phyloP scores from a whole-genome alignment of 2,329 filamentous ascomycete species.

The Rutstroemia sydowiana region DNA sequence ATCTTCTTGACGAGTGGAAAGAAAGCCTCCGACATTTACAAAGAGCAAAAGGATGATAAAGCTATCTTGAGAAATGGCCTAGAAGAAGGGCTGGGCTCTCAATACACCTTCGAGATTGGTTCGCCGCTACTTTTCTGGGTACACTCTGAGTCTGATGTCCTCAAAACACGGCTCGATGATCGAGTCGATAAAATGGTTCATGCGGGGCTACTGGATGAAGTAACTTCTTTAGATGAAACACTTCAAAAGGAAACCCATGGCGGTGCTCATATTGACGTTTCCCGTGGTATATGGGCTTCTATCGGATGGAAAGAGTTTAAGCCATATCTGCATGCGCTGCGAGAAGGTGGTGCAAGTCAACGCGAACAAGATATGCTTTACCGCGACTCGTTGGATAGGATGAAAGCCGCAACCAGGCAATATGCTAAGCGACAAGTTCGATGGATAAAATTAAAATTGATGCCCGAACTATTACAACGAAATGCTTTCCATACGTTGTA shows the following conservation, averaged over 20 bases:
- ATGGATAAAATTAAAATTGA: slow-evolving; percentile 81
- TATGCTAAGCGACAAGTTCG: slow-evolving; percentile 79
- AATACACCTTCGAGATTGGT: not conserved
- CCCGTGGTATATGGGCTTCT: slow-evolving; percentile 87
- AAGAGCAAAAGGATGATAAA: slow-evolving; percentile 55
- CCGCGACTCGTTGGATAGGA: slow-evolving; percentile 58
- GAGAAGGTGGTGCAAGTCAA: slow-evolving; percentile 24
- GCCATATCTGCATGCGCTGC: slow-evolving; percentile 52
- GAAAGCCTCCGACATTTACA: slow-evolving; percentile 79
- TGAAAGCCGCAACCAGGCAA: slow-evolving; percentile 75
- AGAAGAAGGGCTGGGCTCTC: not conserved
- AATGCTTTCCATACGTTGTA: slow-evolving; percentile 55
- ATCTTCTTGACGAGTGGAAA: slow-evolving; percentile 80
- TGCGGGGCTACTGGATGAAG: slow-evolving; percentile 56
- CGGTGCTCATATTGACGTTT: slow-evolving; percentile 58
- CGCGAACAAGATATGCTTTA: slow-evolving; percentile 49
- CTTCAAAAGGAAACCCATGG: slow-evolving; percentile 36
- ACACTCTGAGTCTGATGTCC: slow-evolving; percentile 60
- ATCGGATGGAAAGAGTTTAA: slow-evolving; percentile 94
- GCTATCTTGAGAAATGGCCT: slow-evolving; percentile 24
- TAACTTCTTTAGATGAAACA: slow-evolving; percentile 44
- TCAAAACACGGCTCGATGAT: slow-evolving; percentile 64
- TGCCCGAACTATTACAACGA: slow-evolving; percentile 55
- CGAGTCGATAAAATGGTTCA: slow-evolving; percentile 81
- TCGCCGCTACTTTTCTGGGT: slow-evolving; percentile 70